Conservation (phyloP, 2,329 filamentous ascomycete genomes). For the Xenoacremonium recifei region DNA sequence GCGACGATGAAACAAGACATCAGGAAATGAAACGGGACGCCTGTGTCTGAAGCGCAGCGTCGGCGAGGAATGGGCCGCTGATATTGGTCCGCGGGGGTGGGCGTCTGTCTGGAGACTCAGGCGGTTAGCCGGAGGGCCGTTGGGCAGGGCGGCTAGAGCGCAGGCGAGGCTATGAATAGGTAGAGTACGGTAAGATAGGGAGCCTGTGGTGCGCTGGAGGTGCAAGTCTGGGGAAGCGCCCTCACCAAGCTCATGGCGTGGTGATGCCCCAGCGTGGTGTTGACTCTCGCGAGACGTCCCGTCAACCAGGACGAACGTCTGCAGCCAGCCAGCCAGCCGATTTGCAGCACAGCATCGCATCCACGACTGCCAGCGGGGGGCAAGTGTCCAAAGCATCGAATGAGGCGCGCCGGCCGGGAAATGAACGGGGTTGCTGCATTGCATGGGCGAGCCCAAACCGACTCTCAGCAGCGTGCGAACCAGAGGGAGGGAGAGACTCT, state of each 20-base stretch:
- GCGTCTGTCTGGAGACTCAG: constrained; percentile 45
- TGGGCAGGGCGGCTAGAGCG: constrained; percentile 21
- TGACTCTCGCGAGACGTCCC: not conserved
- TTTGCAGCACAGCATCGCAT: constrained; percentile 14
- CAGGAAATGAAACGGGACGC: constrained; percentile 49
- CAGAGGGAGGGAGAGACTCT: constrained; percentile 15
- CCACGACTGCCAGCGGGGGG: constrained; percentile 13
- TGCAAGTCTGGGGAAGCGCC: constrained; percentile 26
- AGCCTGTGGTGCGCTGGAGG: constrained; percentile 10
- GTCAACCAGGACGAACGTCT: constrained; percentile 2
- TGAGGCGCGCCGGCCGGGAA: constrained; percentile 18
- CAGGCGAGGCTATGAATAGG: constrained; percentile 3
- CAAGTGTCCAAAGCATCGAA: not conserved
- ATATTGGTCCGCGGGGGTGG: constrained; percentile 53
- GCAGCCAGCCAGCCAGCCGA: constrained; percentile 23
- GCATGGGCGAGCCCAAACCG: too few species aligned
- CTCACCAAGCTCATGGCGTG: constrained; percentile 3
- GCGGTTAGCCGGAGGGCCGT: constrained; percentile 23
- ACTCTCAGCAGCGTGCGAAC: too few species aligned
- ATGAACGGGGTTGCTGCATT: constrained; percentile 27
- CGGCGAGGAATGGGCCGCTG: constrained; percentile 38
- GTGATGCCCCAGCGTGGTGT: constrained; percentile 2
- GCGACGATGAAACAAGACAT: constrained; percentile 29
- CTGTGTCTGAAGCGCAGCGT: constrained; percentile 49
- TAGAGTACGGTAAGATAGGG: too few species aligned